Conservation (phyloP, 2,329 filamentous ascomycete genomes). For the Colletotrichum melonis region DNA sequence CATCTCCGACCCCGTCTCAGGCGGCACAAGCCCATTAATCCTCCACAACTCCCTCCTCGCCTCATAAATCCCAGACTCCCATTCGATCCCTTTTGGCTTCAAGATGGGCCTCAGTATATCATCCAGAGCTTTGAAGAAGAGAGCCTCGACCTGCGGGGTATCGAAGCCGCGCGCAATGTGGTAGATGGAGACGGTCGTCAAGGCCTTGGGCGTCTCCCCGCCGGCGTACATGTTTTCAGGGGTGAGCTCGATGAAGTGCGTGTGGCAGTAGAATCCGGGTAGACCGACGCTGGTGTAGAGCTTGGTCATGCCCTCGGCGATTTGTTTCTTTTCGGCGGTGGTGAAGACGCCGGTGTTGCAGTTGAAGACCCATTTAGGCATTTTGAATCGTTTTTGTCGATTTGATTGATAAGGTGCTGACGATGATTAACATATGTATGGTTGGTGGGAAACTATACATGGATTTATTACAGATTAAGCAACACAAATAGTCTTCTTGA, state of each 20-base stretch:
- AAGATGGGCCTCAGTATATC: not conserved
- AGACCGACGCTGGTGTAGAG: conserved; percentile 6
- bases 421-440: no score
- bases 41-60: conserved; percentile 17
- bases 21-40: conserved; percentile 1
- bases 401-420: no score
- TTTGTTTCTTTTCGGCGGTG: conserved; percentile 8
- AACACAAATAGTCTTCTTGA: not conserved
- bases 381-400: not conserved
- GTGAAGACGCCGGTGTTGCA: not conserved
- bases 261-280: conserved; percentile 16
- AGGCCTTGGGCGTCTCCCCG: conserved; percentile 46
- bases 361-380: conserved; percentile 27
- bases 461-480: no score
- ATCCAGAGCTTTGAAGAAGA: conserved; percentile 7
- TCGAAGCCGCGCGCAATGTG: conserved; percentile 16
- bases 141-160: not conserved
- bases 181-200: conserved; percentile 11
- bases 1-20: not conserved
- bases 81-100: conserved; percentile 14
- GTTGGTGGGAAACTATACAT: no score
- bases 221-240: conserved; percentile 53
- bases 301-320: conserved; percentile 17
- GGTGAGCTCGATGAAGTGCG: conserved; percentile 38
- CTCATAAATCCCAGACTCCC: conserved; percentile 27